Conservation (phyloP, 2,329 filamentous ascomycete species). For the Xylaria sp. region DNA sequence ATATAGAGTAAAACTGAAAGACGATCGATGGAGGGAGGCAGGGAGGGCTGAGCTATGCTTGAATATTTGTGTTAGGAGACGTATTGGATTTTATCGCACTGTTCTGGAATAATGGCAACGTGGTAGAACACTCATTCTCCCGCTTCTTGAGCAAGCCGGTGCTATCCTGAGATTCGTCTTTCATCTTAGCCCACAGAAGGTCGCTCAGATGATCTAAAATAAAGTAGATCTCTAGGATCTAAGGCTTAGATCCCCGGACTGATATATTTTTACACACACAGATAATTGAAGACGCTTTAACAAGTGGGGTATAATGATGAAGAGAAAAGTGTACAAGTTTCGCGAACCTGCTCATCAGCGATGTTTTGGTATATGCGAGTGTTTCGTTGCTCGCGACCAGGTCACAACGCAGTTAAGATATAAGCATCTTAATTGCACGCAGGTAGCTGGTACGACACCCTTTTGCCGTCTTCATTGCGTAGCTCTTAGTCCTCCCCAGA, state of each 20-base stretch:
- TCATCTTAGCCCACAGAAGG: background rate
- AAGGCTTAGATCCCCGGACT: too few relatives aligned
- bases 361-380: background rate
- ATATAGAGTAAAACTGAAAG: background rate
- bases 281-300: background rate
- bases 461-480: background rate
- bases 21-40: background rate
- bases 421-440: background rate
- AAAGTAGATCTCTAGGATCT: background rate
- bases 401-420: background rate
- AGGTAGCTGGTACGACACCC: background rate
- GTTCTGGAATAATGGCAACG: background rate
- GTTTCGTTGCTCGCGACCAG: background rate
- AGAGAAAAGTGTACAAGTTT: background rate
- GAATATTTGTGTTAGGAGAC: background rate
- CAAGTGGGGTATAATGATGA: background rate
- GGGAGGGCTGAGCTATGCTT: background rate
- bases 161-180: background rate
- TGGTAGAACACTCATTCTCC: background rate
- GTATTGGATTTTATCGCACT: background rate
- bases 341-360: background rate
- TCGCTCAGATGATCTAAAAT: background rate
- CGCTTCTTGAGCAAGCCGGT: background rate
- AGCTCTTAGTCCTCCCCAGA: conserved; percentile 15
- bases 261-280: background rate